Evolutionary conservation across 106 monocot species (phyloP).

Genomic region (Acorus gramineus): DNA sequence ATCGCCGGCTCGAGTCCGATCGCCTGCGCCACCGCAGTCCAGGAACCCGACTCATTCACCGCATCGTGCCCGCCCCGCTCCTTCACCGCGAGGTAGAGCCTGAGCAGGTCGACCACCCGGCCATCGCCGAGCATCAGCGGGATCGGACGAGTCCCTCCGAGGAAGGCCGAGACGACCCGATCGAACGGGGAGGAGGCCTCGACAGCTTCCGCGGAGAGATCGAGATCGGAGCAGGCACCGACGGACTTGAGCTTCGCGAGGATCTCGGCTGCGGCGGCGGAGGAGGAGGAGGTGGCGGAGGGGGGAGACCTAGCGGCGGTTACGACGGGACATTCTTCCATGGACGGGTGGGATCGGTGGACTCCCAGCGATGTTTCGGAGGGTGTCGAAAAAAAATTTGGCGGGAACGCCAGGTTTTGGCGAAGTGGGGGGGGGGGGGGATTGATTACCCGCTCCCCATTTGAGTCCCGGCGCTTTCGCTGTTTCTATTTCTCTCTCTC

Average conservation of each 20-base stretch:
- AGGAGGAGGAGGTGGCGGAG: too few species aligned
- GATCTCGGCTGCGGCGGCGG: background rate
- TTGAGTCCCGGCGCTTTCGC: too few species aligned
- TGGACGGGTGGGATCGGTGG: too few species aligned
- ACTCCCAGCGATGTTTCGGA: too few species aligned
- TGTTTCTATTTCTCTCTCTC: too few species aligned
- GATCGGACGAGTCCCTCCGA: constrained; percentile 42
- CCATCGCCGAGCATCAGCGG: constrained; percentile 49
- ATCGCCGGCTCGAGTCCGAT: constrained; percentile 21
- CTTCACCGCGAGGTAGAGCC: constrained; percentile 29
- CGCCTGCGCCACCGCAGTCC: constrained; percentile 31
- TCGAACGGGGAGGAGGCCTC: constrained; percentile 21
- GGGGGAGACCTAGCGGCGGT: too few species aligned
- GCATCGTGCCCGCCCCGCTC: constrained; percentile 33
- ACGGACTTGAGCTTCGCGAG: background rate
- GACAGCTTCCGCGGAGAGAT: too few species aligned
- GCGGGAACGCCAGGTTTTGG: too few species aligned
- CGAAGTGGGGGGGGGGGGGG: too few species aligned
- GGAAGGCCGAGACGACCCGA: constrained; percentile 40
- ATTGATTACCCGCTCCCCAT: too few species aligned
- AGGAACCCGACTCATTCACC: constrained; percentile 21
- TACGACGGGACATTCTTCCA: too few species aligned
- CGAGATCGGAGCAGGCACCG: background rate
- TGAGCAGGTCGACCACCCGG: constrained; percentile 27
- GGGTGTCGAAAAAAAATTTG: too few species aligned